A percentile compares a stretch with the other conserved stretches of the same genome.
Conservation (phyloP, 495 filamentous ascomycete species). For the Xylaria intraflava region DNA sequence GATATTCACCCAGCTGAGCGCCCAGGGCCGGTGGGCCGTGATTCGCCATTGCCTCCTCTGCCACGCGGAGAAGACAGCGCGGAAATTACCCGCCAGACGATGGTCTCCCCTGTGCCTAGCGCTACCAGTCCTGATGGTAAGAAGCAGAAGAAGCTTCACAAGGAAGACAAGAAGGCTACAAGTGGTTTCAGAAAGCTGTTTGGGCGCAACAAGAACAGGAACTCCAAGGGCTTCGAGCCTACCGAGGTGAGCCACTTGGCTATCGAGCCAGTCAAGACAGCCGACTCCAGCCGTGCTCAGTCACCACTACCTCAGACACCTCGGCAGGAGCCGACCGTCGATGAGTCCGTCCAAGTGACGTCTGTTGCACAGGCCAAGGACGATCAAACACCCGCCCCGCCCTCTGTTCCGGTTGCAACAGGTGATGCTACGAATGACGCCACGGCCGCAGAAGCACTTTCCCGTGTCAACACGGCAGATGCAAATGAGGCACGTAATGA, state of each 20-base stretch:
- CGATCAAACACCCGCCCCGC: slow-evolving; percentile 27
- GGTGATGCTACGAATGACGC: slow-evolving; percentile 42
- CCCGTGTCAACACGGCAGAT: slow-evolving; percentile 59
- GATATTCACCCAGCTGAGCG: slow-evolving; percentile 33
- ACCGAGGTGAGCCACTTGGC: slow-evolving; percentile 29
- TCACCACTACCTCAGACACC: slow-evolving; percentile 16
- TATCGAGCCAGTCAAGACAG: slow-evolving; percentile 13
- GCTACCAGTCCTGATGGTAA: slow-evolving; percentile 38
- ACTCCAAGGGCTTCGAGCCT: slow-evolving; percentile 44
- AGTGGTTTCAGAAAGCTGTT: slow-evolving; percentile 58
- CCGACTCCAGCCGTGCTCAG: slow-evolving; percentile 14
- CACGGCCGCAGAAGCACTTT: slow-evolving; percentile 49
- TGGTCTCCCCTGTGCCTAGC: slow-evolving; percentile 40
- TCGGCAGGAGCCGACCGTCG: slow-evolving; percentile 21
- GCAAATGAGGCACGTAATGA: slow-evolving; percentile 58
- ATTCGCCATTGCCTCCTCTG: slow-evolving; percentile 33
- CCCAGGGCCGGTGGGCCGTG: slow-evolving; percentile 21
- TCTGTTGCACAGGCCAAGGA: slow-evolving; percentile 20
- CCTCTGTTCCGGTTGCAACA: slow-evolving; percentile 10
- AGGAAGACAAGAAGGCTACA: slow-evolving; percentile 44
- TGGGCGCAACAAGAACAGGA: slow-evolving; percentile 50
- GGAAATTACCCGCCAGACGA: slow-evolving; percentile 34
- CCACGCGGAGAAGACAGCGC: slow-evolving; percentile 34
- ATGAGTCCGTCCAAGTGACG: slow-evolving; percentile 22
- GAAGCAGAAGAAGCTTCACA: slow-evolving; percentile 49